These are phyloP conservation scores for Takashimella koratensis DNA, from an alignment of 1,284 basidiomycete genomes.

Conservation along the genomic window DNA sequence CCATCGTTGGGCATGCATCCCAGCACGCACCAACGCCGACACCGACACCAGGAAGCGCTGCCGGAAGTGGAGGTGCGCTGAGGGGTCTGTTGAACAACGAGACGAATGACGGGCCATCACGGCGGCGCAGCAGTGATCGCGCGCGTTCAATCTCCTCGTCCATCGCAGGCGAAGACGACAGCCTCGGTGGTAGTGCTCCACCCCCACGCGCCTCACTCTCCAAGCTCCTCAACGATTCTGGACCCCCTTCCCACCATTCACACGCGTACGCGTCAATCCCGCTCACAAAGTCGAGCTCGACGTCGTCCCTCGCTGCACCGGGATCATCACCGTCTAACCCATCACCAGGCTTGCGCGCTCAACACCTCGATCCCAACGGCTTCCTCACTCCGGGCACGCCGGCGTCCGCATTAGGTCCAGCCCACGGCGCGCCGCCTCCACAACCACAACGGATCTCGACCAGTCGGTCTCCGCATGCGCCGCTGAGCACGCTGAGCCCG, in stretches of 20 bases:
- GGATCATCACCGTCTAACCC: constrained; percentile 20
- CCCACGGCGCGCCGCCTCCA: too few relatives aligned
- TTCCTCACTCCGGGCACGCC: constrained; percentile 27
- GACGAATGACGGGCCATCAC: constrained; percentile 4
- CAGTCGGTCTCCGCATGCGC: not conserved
- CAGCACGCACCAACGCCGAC: not conserved
- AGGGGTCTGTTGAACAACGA: constrained; percentile 27
- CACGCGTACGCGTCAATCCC: not conserved
- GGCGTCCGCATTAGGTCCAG: constrained; percentile 12
- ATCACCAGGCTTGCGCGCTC: constrained; percentile 20
- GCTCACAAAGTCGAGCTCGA: constrained; percentile 21
- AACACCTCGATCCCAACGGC: constrained; percentile 19
- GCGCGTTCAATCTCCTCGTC: constrained; percentile 13
- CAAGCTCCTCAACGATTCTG: constrained; percentile 28
- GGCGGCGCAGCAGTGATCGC: constrained; percentile 9
- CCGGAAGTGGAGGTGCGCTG: constrained; percentile 16
- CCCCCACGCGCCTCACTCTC: constrained; percentile 19
- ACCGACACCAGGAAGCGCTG: not conserved
- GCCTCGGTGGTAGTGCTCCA: not conserved
- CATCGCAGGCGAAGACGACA: constrained; percentile 12
- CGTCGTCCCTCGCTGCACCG: constrained; percentile 16
- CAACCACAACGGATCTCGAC: not conserved
- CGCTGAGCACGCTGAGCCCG: not conserved
- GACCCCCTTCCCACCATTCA: constrained; percentile 7
- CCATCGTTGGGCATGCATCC: too few relatives aligned